Base-by-base conservation (phyloP, 2,329 filamentous ascomycete genomes). In the Apiospora koreana region DNA sequence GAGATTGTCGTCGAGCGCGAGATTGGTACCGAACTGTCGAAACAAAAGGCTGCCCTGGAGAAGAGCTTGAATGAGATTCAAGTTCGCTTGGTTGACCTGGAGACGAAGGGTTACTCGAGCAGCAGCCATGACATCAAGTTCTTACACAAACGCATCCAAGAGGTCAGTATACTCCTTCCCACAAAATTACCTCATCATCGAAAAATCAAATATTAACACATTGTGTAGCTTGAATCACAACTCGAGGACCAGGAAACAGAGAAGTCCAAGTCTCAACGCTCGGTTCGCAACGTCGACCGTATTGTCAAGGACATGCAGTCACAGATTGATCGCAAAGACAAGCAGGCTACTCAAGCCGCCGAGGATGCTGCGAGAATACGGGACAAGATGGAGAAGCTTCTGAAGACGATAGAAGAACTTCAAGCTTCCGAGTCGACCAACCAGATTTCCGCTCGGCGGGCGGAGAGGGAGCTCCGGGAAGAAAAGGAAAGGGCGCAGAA, bases 61-160 rank as follows among this genome's bases (percentile, higher is more conserved):
- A 98, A 97, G 85, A 90, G 89, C 69, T 86, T 97, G 67, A 97
- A 95, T 80, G 95, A 99, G 80, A 87, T 95, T 35, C 95, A 98
- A 81, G 88, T 98, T 68, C 91, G 91, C 78, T 89, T 97, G 69
- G 92, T 99, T 68, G 96, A 98, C 79, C 87, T 98, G 10, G 95
- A 99, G 84, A 98, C 96, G 58, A 98, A 98, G 85, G 94, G 95
- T 68, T 98, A 97, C 83, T 96, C 95, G 25, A 97, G 92, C 74
- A 93, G 93, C 31, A 97, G 95, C 80, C 94, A 97, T 77, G 95
- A 98, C 81, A 94, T 98, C 75, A 93, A 96, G 78, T 98, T 98
- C 84, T 83, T 98, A 77, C 93, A 98, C 82, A 95, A 94, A 78
- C 90, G 95, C 67, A 94, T 99, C 74, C 94, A 98, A 84, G 95